These are phyloP conservation scores for Dioszegia hungarica DNA, from an alignment of 768 basidiomycete genomes.

Conservation along the genomic window DNA sequence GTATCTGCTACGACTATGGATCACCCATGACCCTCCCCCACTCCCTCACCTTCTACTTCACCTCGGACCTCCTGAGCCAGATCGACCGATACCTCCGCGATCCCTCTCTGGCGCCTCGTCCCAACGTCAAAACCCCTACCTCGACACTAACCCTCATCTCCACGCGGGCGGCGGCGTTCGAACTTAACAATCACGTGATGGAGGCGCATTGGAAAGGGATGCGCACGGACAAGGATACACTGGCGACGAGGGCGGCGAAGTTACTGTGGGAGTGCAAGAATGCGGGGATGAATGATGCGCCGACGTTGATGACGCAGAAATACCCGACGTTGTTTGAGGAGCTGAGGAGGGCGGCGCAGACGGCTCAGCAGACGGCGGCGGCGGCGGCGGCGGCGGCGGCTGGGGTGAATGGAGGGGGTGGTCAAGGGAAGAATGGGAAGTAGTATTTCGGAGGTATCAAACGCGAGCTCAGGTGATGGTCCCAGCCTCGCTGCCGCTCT, in stretches of 20 bases:
- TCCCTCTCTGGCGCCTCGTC: neutral
- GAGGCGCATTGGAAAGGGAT: neutral
- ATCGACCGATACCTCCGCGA: conserved; percentile 3
- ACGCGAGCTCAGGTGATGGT: too few relatives aligned
- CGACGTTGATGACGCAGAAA: neutral
- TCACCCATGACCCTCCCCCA: conserved; percentile 4
- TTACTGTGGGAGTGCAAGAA: conserved; percentile 5
- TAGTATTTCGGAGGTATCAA: too few relatives aligned
- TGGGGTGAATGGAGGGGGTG: neutral
- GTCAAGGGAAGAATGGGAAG: neutral
- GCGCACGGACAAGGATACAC: neutral
- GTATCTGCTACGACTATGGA: conserved; percentile 2
- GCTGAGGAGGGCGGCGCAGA: conserved; percentile 4
- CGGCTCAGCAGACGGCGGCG: neutral
- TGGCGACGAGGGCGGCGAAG: conserved; percentile 5
- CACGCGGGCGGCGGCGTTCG: neutral
- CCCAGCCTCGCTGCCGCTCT: too few relatives aligned
- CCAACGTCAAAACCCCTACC: neutral
- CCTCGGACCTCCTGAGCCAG: neutral
- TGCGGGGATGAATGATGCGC: conserved; percentile 1
- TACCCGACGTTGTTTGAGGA: conserved; percentile 8
- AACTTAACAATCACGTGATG: conserved; percentile 1
- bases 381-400: neutral
- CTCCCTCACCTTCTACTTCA: conserved; percentile 4
- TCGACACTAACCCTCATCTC: neutral